phyloP scores from a whole-genome alignment of 768 basidiomycete species.

The Boletus fagicola region DNA sequence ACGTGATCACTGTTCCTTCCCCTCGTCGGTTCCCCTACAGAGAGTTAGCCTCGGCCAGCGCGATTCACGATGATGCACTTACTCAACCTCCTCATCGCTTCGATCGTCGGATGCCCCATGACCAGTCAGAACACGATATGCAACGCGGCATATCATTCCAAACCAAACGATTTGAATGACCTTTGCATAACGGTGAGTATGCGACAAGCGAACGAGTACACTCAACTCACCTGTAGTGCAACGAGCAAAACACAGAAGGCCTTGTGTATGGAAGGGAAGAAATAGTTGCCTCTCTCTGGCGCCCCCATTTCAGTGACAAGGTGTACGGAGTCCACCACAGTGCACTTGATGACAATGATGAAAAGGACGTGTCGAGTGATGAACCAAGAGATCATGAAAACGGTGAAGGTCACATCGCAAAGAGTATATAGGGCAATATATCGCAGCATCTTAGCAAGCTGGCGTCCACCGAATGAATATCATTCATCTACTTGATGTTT shows the following conservation, averaged over 20 bases:
- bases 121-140: constrained; percentile 75
- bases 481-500: not conserved
- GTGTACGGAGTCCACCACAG: constrained; percentile 48
- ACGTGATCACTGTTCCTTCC: constrained; percentile 28
- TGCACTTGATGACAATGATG: constrained; percentile 63
- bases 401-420: constrained; percentile 73
- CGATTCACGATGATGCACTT: constrained; percentile 18
- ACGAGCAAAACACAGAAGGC: constrained; percentile 56
- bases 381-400: constrained; percentile 89
- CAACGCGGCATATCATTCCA: constrained; percentile 77
- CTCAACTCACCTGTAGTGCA: constrained; percentile 53
- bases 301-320: constrained; percentile 57
- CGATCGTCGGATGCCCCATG: constrained; percentile 78
- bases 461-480: constrained; percentile 6
- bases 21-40: constrained; percentile 14
- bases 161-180: constrained; percentile 84
- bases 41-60: constrained; percentile 12
- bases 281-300: constrained; percentile 53
- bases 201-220: not conserved
- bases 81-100: constrained; percentile 78
- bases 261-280: constrained; percentile 43
- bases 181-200: constrained; percentile 36
- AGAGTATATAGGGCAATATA: constrained; percentile 68
- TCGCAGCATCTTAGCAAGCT: constrained; percentile 93
- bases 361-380: constrained; percentile 86